phyloP scores from a whole-genome alignment of 768 basidiomycete species.

The Termitomyces bulborhizus region DNA sequence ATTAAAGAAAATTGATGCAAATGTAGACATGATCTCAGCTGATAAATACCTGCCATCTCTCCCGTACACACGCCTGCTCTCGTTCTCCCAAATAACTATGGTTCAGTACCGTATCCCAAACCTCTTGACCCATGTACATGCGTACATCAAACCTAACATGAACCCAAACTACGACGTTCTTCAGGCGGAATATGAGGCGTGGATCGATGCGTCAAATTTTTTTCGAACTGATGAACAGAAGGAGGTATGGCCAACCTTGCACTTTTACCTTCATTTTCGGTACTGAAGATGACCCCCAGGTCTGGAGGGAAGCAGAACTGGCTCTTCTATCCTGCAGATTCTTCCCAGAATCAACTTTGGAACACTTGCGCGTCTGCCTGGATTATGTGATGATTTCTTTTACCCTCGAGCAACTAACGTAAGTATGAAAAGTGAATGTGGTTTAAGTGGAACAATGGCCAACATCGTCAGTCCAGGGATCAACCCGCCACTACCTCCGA shows the following conservation, averaged over 20 bases:
- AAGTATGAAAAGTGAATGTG: neutral
- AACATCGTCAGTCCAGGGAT: neutral
- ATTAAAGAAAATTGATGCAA: too few relatives aligned
- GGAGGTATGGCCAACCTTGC: neutral
- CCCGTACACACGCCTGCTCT: neutral
- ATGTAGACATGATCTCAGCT: too few relatives aligned
- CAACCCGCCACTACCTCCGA: constrained; percentile 1
- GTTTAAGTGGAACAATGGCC: neutral
- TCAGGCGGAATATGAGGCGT: constrained; percentile 5
- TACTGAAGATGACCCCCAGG: neutral
- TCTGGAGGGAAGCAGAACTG: neutral
- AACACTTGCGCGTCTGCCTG: constrained; percentile 1
- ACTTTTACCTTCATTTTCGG: neutral
- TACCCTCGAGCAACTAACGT: constrained; percentile 10
- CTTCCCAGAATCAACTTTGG: constrained; percentile 2
- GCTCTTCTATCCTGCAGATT: neutral
- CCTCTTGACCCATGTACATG: neutral
- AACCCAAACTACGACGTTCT: constrained; percentile 5
- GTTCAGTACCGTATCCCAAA: neutral
- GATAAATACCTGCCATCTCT: too few relatives aligned
- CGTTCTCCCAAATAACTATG: neutral
- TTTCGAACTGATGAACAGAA: constrained; percentile 3
- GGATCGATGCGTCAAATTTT: constrained; percentile 6
- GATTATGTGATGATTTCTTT: constrained; percentile 7
- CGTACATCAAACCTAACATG: constrained; percentile 1